Base-by-base conservation (phyloP, 2,329 filamentous ascomycete species). In the Mollisia scopiformis region DNA sequence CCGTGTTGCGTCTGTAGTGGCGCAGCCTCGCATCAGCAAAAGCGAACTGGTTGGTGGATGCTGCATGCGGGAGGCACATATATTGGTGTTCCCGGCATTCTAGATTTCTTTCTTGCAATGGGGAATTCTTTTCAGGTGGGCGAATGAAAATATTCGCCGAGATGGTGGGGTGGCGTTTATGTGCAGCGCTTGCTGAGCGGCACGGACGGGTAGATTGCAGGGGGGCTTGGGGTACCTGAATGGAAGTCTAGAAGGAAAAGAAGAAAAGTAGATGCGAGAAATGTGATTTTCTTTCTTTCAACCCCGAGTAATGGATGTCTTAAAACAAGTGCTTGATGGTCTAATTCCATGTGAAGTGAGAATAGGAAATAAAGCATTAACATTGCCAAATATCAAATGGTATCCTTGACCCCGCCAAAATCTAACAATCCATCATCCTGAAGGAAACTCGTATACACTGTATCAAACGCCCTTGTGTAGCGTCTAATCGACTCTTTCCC, bases 41-140 rank as follows among this genome's bases (percentile, higher is more conserved):
- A 43, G 11, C 39, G 19, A 43, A 43, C 19, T 10, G n/a, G 21
- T 46, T 19, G 21, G 2, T 46, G 41, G 6, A 46, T 10, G 4
- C 41, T 46, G 41, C 41, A 46, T 5, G 21, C 39, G 6, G n/a
- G 19, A 46, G 41, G 41, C 41, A 46, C 37, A 3, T 47, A 47
- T 47, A 47, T 47, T 47, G 43, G 43, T n/a, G n/a, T 47, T 47
- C 23, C 43, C 43, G 43, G 43, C 43, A 27, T 47, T 47, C 43
- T 16, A 47, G 43, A 47, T 47, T 28, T 23, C 21, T 25, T 28
- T 47, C 43, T 47, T 16, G 19, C 39, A 19, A 43, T 27, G 43
- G 43, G 23, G 43, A 4, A 21, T n/a, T n/a, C 14, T 47, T 47
- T 47, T 2, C 43, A 11, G 43, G 28, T 47, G 21, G 43, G 23